Conservation (phyloP, 2,329 filamentous ascomycete genomes). For the Geosmithia flava region DNA sequence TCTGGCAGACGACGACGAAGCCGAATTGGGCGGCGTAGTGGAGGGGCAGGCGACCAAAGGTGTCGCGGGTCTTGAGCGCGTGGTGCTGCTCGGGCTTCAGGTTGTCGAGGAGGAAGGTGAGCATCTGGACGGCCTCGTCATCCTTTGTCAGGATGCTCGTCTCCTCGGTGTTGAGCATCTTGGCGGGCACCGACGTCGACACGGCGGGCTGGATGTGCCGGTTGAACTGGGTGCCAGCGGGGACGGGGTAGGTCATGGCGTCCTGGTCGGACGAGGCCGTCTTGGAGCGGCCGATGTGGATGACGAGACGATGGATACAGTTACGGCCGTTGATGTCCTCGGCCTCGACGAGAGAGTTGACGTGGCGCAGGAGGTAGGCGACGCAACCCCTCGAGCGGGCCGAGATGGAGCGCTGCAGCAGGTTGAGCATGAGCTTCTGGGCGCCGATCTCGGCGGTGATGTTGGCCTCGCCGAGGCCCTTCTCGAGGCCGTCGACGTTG, state of each 20-base stretch:
- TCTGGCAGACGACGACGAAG: constrained; percentile 78
- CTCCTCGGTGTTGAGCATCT: constrained; percentile 54
- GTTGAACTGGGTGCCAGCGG: constrained; percentile 40
- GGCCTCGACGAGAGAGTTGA: constrained; percentile 66
- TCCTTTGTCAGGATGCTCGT: constrained; percentile 51
- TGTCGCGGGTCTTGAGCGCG: constrained; percentile 59
- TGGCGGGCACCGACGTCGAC: constrained; percentile 48
- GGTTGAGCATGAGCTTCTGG: constrained; percentile 62
- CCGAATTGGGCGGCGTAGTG: constrained; percentile 95
- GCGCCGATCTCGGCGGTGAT: constrained; percentile 24
- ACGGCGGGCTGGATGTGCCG: constrained; percentile 73
- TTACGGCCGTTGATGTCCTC: constrained; percentile 93
- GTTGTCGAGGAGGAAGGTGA: constrained; percentile 50
- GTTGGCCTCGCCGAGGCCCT: constrained; percentile 45
- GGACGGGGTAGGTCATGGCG: constrained; percentile 36
- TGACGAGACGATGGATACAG: constrained; percentile 83
- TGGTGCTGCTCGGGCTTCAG: constrained; percentile 55
- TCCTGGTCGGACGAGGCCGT: constrained; percentile 34
- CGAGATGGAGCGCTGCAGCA: constrained; percentile 67
- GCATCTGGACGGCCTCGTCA: constrained; percentile 63
- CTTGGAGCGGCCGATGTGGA: constrained; percentile 75
- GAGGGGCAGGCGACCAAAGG: constrained; percentile 71
- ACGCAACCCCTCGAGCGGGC: constrained; percentile 58
- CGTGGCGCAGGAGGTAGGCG: constrained; percentile 52
- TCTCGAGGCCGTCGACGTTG: constrained; percentile 42